Conservation (phyloP, 257 asterid genomes). For the Handroanthus guayacan region DNA sequence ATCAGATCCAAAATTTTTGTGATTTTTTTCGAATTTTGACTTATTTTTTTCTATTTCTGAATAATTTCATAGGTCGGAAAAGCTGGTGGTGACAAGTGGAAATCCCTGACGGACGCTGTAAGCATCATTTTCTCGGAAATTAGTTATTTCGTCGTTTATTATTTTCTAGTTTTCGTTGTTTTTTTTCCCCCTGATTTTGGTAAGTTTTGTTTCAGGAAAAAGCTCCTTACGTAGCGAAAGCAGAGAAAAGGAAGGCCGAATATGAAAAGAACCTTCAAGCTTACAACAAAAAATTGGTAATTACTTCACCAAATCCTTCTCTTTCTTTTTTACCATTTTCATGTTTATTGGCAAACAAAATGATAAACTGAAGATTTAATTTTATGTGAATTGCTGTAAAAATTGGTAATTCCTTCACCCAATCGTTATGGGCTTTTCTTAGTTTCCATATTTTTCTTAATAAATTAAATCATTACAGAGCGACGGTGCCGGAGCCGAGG, state of each 20-base stretch:
- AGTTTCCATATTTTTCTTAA: no score
- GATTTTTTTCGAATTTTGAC: neutral
- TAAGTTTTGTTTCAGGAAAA: slow-evolving; percentile 55
- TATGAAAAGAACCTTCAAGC: slow-evolving; percentile 75
- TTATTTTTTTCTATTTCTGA: neutral
- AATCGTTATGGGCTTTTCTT: no score
- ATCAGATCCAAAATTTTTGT: slow-evolving; percentile 27
- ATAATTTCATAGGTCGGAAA: slow-evolving; percentile 66
- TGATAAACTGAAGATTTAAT: no score
- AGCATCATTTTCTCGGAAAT: slow-evolving; percentile 4
- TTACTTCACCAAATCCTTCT: neutral
- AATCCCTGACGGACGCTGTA: slow-evolving; percentile 70
- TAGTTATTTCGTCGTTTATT: neutral
- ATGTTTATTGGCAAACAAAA: no score
- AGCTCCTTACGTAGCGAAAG: slow-evolving; percentile 75
- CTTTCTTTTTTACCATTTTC: neutral
- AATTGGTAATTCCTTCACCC: no score
- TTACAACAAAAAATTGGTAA: slow-evolving; percentile 69
- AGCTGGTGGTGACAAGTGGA: slow-evolving; percentile 95
- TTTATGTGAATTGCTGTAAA: neutral
- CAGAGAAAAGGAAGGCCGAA: slow-evolving; percentile 78
- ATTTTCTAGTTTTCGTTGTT: neutral
- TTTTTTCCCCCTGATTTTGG: neutral
- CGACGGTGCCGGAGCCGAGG: slow-evolving; percentile 49
- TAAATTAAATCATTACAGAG: slow-evolving; percentile 32